phyloP scores from a whole-genome alignment of 2,329 filamentous ascomycete species.

The Botrytis cinerea region DNA sequence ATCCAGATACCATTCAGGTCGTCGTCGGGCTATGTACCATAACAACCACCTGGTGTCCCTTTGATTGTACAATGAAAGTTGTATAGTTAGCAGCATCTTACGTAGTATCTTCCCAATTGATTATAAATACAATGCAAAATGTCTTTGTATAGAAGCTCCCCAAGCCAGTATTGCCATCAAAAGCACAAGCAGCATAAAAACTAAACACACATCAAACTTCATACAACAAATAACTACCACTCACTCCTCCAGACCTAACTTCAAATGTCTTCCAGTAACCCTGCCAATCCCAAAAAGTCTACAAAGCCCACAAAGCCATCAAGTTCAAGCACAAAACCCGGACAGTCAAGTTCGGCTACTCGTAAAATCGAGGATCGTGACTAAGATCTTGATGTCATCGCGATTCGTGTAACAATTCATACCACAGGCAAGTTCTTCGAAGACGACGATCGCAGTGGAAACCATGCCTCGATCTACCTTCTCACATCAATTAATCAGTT shows the following conservation, averaged over 20 bases:
- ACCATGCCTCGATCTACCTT: background rate
- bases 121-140: background rate
- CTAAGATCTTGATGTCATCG: background rate
- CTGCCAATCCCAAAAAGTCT: background rate
- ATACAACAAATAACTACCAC: no score
- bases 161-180: background rate
- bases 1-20: background rate
- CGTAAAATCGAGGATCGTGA: background rate
- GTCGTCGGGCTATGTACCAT: background rate
- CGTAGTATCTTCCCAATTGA: background rate
- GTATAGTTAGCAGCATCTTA: background rate
- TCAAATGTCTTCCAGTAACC: background rate
- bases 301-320: background rate
- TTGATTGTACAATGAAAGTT: background rate
- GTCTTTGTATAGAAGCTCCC: background rate
- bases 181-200: background rate
- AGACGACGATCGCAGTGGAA: background rate
- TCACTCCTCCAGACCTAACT: no score
- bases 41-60: background rate
- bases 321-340: background rate
- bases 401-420: background rate
- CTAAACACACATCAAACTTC: no score
- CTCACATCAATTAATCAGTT: background rate
- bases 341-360: background rate
- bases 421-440: background rate